A percentile compares a stretch with the other conserved stretches of the same genome.
These are phyloP conservation scores for Candida tammaniensis DNA, from an alignment of 805 yeast genomes.

Conservation along the genomic window DNA sequence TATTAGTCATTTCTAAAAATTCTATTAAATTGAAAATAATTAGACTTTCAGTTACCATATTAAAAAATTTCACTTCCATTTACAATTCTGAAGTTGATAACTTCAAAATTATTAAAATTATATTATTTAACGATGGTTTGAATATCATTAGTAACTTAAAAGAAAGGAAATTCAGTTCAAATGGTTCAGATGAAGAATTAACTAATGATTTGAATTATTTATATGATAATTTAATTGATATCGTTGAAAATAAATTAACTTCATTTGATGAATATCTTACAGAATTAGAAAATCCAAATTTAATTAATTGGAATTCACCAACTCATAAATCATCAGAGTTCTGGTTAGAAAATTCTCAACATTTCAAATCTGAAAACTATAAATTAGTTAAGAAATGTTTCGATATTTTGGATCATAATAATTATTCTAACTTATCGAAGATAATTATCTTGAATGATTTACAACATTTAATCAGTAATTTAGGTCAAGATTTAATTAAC, in stretches of 20 bases:
- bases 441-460: constrained; percentile 43
- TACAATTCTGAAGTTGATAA: constrained; percentile 25
- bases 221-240: constrained; percentile 59
- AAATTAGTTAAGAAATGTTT: constrained; percentile 64
- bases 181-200: constrained; percentile 75
- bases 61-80: constrained; percentile 55
- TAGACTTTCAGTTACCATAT: constrained; percentile 73
- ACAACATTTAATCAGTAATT: constrained; percentile 38
- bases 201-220: constrained; percentile 65
- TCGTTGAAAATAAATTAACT: constrained; percentile 69
- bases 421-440: constrained; percentile 19
- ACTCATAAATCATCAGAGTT: constrained; percentile 86
- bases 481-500: constrained; percentile 36
- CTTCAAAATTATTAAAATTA: constrained; percentile 57
- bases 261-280: constrained; percentile 89
- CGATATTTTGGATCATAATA: constrained; percentile 39
- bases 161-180: constrained; percentile 81
- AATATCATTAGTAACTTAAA: constrained; percentile 64
- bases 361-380: constrained; percentile 78
- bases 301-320: constrained; percentile 78
- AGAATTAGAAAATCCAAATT: constrained; percentile 74
- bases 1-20: constrained; percentile 60
- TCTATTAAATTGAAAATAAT: constrained; percentile 92
- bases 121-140: constrained; percentile 74
- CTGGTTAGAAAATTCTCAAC: constrained; percentile 79